Evolutionary conservation across 2,329 filamentous ascomycete species (phyloP).

Genomic region (Dryadomyces quercivorus): DNA sequence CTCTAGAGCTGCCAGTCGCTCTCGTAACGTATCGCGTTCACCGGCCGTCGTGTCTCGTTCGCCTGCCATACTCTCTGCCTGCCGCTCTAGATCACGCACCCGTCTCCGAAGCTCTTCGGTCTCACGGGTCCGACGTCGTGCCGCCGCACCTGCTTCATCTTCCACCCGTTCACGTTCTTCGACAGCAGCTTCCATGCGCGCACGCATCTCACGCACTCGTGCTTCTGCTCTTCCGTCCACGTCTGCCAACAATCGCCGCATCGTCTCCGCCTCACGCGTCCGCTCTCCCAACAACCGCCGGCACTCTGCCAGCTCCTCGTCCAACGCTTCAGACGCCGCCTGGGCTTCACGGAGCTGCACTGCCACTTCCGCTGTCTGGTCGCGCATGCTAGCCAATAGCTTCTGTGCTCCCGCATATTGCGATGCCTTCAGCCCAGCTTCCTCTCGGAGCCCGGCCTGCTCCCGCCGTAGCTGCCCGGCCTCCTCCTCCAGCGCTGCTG

Average conservation of each 20-base stretch:
- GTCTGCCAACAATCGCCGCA: slow-evolving; percentile 78
- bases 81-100: slow-evolving; percentile 69
- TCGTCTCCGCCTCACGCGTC: slow-evolving; percentile 85
- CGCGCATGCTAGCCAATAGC: slow-evolving; percentile 81
- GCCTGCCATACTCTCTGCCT: slow-evolving; percentile 55
- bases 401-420: slow-evolving; percentile 80
- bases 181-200: slow-evolving; percentile 77
- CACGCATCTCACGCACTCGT: slow-evolving; percentile 78
- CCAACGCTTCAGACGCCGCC: slow-evolving; percentile 69
- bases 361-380: slow-evolving; percentile 77
- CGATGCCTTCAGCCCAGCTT: slow-evolving; percentile 58
- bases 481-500: slow-evolving; percentile 62
- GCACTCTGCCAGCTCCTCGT: slow-evolving; percentile 84
- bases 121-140: slow-evolving; percentile 66
- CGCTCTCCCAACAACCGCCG: slow-evolving; percentile 78
- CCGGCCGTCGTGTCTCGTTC: slow-evolving; percentile 60
- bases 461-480: slow-evolving; percentile 56
- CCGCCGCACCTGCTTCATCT: slow-evolving; percentile 72
- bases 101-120: slow-evolving; percentile 73
- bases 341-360: slow-evolving; percentile 86
- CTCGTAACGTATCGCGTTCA: slow-evolving; percentile 56
- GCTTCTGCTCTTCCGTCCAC: slow-evolving; percentile 72
- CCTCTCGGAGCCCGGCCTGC: slow-evolving; percentile 48
- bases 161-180: slow-evolving; percentile 89
- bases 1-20: slow-evolving; percentile 57